Conservation (phyloP, 73 alveolate species). For the Diophrys appendiculata region DNA sequence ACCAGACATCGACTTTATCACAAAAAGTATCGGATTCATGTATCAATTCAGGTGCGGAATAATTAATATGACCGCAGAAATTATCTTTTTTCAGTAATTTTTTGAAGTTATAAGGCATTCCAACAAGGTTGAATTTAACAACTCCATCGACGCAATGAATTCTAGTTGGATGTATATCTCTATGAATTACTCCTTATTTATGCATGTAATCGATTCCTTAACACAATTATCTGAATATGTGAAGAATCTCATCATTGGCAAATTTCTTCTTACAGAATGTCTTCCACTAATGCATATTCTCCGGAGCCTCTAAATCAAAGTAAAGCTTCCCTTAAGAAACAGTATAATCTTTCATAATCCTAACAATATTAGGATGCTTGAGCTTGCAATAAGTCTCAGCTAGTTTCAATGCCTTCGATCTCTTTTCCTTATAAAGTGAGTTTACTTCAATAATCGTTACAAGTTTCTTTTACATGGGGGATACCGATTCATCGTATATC, state of each 20-base stretch:
- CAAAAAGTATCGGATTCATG: slow-evolving; percentile 27
- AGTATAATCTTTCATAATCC: slow-evolving; percentile 11
- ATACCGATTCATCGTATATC: not conserved
- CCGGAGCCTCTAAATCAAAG: slow-evolving; percentile 64
- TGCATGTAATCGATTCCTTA: slow-evolving; percentile 50
- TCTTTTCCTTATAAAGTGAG: slow-evolving; percentile 55
- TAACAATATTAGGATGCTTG: slow-evolving; percentile 31
- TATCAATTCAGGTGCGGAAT: slow-evolving; percentile 64
- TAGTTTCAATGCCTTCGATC: slow-evolving; percentile 40
- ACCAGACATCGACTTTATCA: slow-evolving; percentile 79
- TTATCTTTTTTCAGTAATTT: slow-evolving; percentile 57
- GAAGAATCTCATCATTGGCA: slow-evolving; percentile 41
- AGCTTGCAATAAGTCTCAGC: slow-evolving; percentile 46
- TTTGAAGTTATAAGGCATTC: slow-evolving; percentile 67
- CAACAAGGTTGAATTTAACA: slow-evolving; percentile 58
- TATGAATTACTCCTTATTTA: slow-evolving; percentile 28
- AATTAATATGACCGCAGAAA: slow-evolving; percentile 66
- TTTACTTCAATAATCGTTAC: slow-evolving; percentile 52
- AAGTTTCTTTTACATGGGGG: not conserved
- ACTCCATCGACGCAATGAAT: slow-evolving; percentile 49
- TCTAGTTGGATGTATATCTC: slow-evolving; percentile 68
- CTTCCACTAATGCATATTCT: slow-evolving; percentile 52
- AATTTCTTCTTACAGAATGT: slow-evolving; percentile 59
- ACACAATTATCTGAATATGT: slow-evolving; percentile 46
- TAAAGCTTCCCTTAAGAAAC: slow-evolving; percentile 19